phyloP scores from a whole-genome alignment of 106 monocot species.

The Agapanthus africanus region DNA sequence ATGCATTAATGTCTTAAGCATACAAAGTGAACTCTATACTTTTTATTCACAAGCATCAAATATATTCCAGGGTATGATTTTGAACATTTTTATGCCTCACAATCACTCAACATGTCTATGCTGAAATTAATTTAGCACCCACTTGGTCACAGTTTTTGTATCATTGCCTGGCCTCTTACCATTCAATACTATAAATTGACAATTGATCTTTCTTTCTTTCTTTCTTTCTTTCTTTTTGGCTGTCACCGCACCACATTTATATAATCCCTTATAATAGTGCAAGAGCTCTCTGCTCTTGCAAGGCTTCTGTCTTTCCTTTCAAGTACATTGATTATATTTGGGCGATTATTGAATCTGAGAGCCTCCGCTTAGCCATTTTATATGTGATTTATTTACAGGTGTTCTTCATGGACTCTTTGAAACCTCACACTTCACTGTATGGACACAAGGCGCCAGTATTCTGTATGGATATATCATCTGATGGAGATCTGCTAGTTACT shows the following conservation, averaged over 20 bases:
- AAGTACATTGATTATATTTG: too few relatives aligned
- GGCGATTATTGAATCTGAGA: neutral
- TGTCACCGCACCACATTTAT: neutral
- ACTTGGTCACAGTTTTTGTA: too few relatives aligned
- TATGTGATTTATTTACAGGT: slow-evolving; percentile 46
- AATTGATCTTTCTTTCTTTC: too few relatives aligned
- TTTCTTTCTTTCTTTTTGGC: neutral
- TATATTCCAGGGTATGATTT: neutral
- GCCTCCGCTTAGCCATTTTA: neutral
- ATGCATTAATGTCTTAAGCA: neutral
- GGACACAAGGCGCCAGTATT: slow-evolving; percentile 92
- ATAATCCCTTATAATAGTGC: neutral
- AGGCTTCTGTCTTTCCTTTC: neutral
- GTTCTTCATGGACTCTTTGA: slow-evolving; percentile 76
- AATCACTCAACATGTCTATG: neutral
- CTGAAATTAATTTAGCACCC: neutral
- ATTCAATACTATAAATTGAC: neutral
- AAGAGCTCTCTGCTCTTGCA: neutral
- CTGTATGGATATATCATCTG: slow-evolving; percentile 98
- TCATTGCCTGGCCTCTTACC: neutral
- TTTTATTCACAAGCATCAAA: neutral
- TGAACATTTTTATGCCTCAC: neutral
- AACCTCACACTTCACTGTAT: slow-evolving; percentile 66
- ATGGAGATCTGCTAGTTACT: slow-evolving; percentile 83
- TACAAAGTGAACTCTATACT: neutral